Conservation (phyloP, 148 eudicot genomes). For the Cornus florida region DNA sequence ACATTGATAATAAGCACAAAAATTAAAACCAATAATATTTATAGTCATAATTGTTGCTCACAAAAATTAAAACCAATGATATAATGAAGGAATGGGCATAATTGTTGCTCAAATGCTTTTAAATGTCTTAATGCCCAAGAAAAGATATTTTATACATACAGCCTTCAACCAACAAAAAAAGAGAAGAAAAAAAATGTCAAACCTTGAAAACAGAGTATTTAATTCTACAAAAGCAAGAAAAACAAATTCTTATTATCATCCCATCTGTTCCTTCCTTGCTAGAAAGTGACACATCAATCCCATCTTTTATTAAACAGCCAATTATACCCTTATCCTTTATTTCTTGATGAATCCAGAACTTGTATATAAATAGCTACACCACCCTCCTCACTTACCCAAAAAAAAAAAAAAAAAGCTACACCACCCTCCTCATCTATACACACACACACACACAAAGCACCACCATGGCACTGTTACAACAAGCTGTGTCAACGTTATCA, state of each 20-base stretch:
- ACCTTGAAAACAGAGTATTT: not conserved
- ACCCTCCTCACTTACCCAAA: constrained; percentile 2
- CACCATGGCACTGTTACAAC: constrained; percentile 19
- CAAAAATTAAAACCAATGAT: too few species aligned
- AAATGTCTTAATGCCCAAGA: too few species aligned
- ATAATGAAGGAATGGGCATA: too few species aligned
- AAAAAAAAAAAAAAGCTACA: too few species aligned
- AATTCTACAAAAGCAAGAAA: constrained; percentile 37
- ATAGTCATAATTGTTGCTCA: too few species aligned
- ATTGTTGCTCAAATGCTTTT: too few species aligned
- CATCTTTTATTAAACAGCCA: constrained; percentile 27
- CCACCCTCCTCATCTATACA: not conserved
- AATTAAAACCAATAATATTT: too few species aligned
- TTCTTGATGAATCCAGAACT: constrained; percentile 10
- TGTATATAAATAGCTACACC: constrained; percentile 24
- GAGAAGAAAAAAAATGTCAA: not conserved
- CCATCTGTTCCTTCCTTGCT: constrained; percentile 44
- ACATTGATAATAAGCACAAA: too few species aligned
- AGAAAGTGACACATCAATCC: constrained; percentile 64
- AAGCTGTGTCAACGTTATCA: constrained; percentile 26
- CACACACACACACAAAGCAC: not conserved
- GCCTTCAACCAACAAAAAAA: too few species aligned
- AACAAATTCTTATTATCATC: constrained; percentile 58
- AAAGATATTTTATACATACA: too few species aligned
- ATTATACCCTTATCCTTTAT: constrained; percentile 32